These are phyloP conservation scores for Debaryomyces subglobosus DNA, from an alignment of 1,139 yeast genomes.

Conservation along the genomic window DNA sequence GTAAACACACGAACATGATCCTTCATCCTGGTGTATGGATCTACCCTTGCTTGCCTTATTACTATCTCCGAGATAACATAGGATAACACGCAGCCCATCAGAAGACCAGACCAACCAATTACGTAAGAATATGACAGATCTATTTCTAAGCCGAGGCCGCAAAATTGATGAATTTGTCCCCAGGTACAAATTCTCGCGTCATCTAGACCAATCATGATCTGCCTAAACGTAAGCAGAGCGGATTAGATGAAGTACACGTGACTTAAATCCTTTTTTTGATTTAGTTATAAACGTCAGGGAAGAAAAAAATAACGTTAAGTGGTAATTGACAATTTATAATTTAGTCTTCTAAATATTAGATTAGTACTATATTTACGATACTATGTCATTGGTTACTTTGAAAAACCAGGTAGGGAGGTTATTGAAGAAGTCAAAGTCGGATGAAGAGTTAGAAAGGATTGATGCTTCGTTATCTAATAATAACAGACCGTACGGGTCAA, in stretches of 20 bases:
- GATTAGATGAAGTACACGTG: background rate
- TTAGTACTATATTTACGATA: background rate
- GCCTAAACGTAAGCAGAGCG: constrained; percentile 4
- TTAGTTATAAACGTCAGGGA: background rate
- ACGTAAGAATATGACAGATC: background rate
- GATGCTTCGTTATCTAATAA: constrained; percentile 38
- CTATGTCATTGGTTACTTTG: constrained; percentile 43
- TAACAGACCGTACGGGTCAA: constrained; percentile 45
- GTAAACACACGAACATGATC: background rate
- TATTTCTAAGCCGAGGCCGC: background rate
- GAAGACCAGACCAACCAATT: background rate
- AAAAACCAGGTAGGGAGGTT: constrained; percentile 39
- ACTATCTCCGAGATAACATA: background rate
- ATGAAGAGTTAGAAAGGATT: constrained; percentile 37
- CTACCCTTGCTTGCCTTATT: background rate
- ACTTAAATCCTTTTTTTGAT: background rate
- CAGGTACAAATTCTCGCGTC: background rate
- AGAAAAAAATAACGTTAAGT: background rate
- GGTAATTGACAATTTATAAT: background rate
- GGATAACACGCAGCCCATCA: background rate
- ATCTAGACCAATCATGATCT: background rate
- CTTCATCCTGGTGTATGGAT: background rate
- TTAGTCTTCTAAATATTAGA: background rate
- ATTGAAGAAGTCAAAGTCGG: constrained; percentile 25
- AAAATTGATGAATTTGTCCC: background rate